These are phyloP conservation scores for Globisporangium mamillatum DNA, from an alignment of 352 stramenopile species.

Conservation along the genomic window DNA sequence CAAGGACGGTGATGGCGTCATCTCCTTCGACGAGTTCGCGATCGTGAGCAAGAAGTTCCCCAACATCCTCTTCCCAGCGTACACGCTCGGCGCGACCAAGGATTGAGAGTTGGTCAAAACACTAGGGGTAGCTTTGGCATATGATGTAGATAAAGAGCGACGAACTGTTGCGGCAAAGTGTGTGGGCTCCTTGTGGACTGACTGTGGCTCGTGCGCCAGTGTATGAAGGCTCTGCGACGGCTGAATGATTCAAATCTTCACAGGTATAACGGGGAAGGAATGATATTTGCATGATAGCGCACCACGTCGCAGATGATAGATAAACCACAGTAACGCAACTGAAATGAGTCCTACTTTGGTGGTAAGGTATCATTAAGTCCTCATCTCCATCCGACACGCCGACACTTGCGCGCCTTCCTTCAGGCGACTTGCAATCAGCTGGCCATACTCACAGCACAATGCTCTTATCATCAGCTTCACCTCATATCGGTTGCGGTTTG, in stretches of 20 bases:
- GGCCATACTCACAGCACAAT: too few species aligned
- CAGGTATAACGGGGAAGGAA: neutral
- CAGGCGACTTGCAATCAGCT: too few species aligned
- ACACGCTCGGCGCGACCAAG: slow-evolving; percentile 66
- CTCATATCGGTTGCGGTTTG: too few species aligned
- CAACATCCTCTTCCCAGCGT: slow-evolving; percentile 93
- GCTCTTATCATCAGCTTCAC: too few species aligned
- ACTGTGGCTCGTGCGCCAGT: neutral
- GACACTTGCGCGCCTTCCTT: too few species aligned
- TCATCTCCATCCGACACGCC: too few species aligned
- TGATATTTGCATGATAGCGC: neutral
- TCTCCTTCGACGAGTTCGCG: slow-evolving; percentile 97
- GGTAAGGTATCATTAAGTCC: too few species aligned
- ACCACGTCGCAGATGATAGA: neutral
- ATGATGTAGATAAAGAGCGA: neutral
- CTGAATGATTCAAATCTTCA: neutral
- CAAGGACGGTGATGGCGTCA: slow-evolving; percentile 95
- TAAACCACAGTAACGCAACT: too few species aligned
- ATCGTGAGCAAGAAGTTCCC: slow-evolving; percentile 96
- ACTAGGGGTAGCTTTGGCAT: neutral
- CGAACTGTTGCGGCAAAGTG: neutral
- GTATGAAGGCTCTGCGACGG: neutral
- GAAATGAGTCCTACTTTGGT: too few species aligned
- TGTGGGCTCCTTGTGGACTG: too few species aligned
- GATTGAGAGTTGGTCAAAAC: slow-evolving; percentile 22